Evolutionary conservation across 371 early-diverging fungal genomes (phyloP).

Genomic region (Dinochytrium kinnereticum): DNA sequence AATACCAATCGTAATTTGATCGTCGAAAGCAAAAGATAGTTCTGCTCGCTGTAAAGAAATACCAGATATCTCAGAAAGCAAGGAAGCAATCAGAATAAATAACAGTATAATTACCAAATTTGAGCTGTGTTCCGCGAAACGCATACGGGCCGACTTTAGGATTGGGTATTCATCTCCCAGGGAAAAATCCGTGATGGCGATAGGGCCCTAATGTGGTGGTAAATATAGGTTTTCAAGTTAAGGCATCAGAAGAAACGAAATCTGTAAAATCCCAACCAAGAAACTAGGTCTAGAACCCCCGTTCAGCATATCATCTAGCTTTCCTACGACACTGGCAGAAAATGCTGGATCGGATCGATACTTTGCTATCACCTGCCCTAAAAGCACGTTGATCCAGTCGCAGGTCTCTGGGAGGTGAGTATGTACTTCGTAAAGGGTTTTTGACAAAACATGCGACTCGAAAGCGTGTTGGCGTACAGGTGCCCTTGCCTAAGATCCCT

Average conservation of each 20-base stretch:
- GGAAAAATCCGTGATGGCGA: conserved; percentile 86
- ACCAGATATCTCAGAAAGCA: background rate
- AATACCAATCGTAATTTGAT: conserved; percentile 54
- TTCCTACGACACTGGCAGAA: conserved; percentile 70
- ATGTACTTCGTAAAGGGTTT: conserved; percentile 41
- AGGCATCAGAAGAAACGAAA: too few species aligned
- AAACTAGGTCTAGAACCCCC: conserved; percentile 78
- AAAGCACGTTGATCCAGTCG: conserved; percentile 91
- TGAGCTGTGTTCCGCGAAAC: conserved; percentile 71
- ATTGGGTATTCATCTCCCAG: conserved; percentile 90
- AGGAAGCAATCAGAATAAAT: background rate
- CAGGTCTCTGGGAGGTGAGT: conserved; percentile 73
- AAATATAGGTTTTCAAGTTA: background rate
- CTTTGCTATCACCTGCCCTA: conserved; percentile 83
- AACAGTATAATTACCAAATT: conserved; percentile 61
- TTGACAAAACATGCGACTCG: conserved; percentile 47
- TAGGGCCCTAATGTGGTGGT: conserved; percentile 65
- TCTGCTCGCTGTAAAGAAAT: conserved; percentile 63
- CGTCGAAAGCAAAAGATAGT: conserved; percentile 77
- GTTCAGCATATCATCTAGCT: conserved; percentile 81
- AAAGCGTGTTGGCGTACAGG: conserved; percentile 43
- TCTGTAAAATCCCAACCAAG: conserved; percentile 72
- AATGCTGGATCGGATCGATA: conserved; percentile 83
- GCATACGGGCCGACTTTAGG: conserved; percentile 72
- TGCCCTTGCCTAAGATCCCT: conserved; percentile 1